phyloP scores from a whole-genome alignment of 108 stramenopile genomes.

The Pseudonitzschia multistriata region DNA sequence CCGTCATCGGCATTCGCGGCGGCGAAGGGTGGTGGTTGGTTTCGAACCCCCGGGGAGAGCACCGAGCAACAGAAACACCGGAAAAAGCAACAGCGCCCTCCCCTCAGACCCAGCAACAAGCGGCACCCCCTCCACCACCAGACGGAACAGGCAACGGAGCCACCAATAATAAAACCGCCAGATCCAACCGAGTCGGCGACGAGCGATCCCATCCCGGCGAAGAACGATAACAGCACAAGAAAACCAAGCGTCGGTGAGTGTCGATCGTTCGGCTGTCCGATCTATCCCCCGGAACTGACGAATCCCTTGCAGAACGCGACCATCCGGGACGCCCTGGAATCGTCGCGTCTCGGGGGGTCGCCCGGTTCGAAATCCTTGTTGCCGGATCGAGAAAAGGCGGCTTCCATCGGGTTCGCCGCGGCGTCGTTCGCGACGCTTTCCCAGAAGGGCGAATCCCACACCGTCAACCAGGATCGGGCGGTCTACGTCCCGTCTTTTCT shows the following conservation, averaged over 20 bases:
- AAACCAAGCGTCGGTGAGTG: neutral
- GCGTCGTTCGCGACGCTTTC: conserved; percentile 19
- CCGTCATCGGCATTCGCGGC: neutral
- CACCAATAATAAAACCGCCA: neutral
- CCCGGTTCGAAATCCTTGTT: neutral
- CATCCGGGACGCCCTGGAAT: neutral
- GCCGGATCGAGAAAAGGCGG: no score
- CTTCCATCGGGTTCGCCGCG: conserved; percentile 10
- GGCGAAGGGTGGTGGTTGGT: neutral
- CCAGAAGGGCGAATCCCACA: conserved; percentile 25
- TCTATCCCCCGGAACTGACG: conserved; percentile 39
- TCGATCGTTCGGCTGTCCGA: conserved; percentile 18
- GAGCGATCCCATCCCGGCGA: neutral
- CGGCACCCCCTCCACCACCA: no score
- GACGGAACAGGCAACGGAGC: no score
- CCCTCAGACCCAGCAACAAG: neutral
- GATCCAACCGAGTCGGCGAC: neutral
- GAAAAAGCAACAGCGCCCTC: neutral
- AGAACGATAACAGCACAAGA: neutral
- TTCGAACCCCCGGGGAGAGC: neutral
- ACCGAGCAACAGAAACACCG: neutral
- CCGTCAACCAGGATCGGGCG: conserved; percentile 65
- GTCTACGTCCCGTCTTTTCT: conserved; percentile 52
- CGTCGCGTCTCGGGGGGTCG: neutral
- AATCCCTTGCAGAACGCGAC: neutral